Evolutionary conservation across 495 filamentous ascomycete genomes (phyloP), one percentile per base, ranked within the genome.

Genomic region (Cenococcum geophilum): DNA sequence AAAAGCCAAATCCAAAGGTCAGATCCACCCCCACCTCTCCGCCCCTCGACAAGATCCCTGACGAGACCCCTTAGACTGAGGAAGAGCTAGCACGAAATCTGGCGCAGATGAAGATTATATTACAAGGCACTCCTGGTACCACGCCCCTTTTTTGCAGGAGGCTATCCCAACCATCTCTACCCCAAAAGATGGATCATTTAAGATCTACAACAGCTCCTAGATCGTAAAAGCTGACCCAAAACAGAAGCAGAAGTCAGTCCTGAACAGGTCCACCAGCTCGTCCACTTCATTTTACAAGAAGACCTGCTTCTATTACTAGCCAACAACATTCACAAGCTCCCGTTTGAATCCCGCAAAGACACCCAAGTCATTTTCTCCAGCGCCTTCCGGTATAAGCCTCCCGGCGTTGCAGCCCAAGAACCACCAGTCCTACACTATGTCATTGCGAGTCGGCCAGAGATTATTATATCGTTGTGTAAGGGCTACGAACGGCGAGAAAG

Each of bases 281-380:
- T 96, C 48, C 85, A 82, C 43, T 82, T 86, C 54, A 83, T 95
- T 40, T 85, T 96, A 64, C 81, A 91, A 66, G 90, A 95, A 75
- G 90, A 97, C 72, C 77, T 99, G 22, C 82, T 97, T 37, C 88
- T 86, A 66, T 77, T 87, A 35, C 85, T 99, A 40, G 87, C 92
- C 27, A 79, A 81, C 49, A 83, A 84, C 70, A 85, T 99, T 52
- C 82, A 87, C 72, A 79, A 85, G 27, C 83, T 97, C 5, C 89
- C 92, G 5, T 99, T 99, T 78, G 95, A 99, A 77, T 86, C 89
- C 25, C 83, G 88, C 68, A 95, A 95, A 76, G 89, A 95, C 69
- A 85, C 86, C 9, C 89, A 96, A 71, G 87, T 88, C 67, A 91
- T 96, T 68, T 88, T 95, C 78, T 92, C 88, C 11, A 88, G 90